Evolutionary conservation across 805 yeast genomes (phyloP).

Genomic region (Isabelozyma heimii): DNA sequence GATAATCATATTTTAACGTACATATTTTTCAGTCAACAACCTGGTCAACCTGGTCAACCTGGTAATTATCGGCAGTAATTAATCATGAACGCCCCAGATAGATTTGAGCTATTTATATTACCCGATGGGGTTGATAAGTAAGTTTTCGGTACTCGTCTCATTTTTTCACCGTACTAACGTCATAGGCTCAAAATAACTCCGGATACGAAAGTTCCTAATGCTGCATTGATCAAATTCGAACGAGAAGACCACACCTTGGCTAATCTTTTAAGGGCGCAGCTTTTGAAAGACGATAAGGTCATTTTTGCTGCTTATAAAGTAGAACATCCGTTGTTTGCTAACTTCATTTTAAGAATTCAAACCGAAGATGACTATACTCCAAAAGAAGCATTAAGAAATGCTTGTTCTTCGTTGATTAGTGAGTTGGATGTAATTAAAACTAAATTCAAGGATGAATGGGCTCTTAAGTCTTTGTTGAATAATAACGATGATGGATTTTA

Average conservation of each 20-base stretch:
- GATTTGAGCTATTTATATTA: constrained; percentile 91
- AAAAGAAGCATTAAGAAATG: constrained; percentile 82
- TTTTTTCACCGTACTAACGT: constrained; percentile 12
- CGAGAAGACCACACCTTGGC: constrained; percentile 98
- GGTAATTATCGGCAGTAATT: not conserved
- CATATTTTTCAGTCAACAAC: not conserved
- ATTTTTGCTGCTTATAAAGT: constrained; percentile 96
- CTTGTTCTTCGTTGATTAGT: constrained; percentile 78
- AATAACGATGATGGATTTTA: constrained; percentile 33
- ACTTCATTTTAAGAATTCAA: constrained; percentile 89
- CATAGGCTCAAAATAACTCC: constrained; percentile 77
- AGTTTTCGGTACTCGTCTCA: constrained; percentile 20
- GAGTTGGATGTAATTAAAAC: constrained; percentile 73
- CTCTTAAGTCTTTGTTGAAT: constrained; percentile 68
- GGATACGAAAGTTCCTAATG: constrained; percentile 93
- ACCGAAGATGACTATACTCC: constrained; percentile 96
- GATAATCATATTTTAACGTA: too few species aligned
- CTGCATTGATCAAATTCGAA: constrained; percentile 88
- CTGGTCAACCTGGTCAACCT: too few species aligned
- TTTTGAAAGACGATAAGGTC: constrained; percentile 83
- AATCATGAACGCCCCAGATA: constrained; percentile 96
- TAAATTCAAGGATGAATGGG: constrained; percentile 90
- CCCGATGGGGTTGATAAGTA: constrained; percentile 98
- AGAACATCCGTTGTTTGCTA: constrained; percentile 96
- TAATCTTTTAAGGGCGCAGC: constrained; percentile 81